phyloP scores from a whole-genome alignment of 805 yeast genomes.

The Blastobotrys mokoenaii region DNA sequence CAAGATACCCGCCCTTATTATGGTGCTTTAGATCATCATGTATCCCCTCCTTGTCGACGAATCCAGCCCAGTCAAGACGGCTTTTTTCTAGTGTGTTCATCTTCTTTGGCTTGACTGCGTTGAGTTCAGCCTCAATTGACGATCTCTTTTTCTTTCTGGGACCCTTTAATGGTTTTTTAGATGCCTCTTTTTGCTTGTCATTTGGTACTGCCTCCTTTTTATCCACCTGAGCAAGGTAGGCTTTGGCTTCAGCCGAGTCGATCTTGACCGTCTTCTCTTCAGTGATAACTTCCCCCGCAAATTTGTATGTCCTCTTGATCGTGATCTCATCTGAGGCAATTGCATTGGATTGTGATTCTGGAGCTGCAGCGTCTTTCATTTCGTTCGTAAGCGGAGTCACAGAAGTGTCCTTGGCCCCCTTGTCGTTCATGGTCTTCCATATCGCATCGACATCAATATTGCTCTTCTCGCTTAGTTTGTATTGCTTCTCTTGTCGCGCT shows the following conservation, averaged over 20 bases:
- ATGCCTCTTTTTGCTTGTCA: background rate
- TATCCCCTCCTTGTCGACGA: conserved; percentile 80
- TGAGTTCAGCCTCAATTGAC: conserved; percentile 65
- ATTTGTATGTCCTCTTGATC: conserved; percentile 71
- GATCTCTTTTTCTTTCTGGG: conserved; percentile 55
- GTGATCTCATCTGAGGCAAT: conserved; percentile 45
- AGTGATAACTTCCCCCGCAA: conserved; percentile 76
- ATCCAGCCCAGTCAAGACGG: conserved; percentile 88
- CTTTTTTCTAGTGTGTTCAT: conserved; percentile 89
- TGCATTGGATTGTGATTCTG: background rate
- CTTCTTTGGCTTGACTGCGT: conserved; percentile 62
- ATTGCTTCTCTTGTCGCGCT: conserved; percentile 26
- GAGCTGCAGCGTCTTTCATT: background rate
- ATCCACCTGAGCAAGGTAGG: conserved; percentile 44
- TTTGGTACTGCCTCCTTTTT: background rate
- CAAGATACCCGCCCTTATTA: conserved; percentile 86
- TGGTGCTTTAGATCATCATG: conserved; percentile 71
- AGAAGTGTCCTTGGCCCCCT: conserved; percentile 1
- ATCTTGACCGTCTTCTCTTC: conserved; percentile 73
- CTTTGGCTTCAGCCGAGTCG: conserved; percentile 80
- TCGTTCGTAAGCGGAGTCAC: background rate
- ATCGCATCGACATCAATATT: conserved; percentile 42
- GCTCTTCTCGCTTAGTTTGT: conserved; percentile 21
- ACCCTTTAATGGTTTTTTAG: conserved; percentile 11
- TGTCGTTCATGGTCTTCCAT: conserved; percentile 40